Base-by-base conservation (phyloP, 352 stramenopile species). In the Phytophthora brassicae region DNA sequence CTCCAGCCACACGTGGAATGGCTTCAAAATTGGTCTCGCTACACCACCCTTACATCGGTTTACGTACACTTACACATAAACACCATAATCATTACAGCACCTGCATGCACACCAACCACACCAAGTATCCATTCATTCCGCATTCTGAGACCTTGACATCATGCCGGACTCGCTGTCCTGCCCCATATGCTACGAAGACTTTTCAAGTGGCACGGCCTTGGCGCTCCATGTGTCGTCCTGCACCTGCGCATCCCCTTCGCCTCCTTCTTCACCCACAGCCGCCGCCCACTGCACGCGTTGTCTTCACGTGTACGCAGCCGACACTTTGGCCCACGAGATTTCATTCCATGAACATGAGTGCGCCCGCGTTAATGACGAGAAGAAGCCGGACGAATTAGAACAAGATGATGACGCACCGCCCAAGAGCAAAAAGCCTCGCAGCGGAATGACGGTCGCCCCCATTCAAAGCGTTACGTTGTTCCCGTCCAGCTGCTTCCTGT, bases 311-410 rank as follows among this genome's bases (percentile, higher is more conserved):
- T 94, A 91, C 68, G 63, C 64, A 8, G 70, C 55, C 6, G 68
- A 59, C 26, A 65, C 77, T 20, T 56, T 74, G 35, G 28, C 72
- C 24, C 70, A 88, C 56, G 85, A 90, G 47, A 81, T 92, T 39
- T 60, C 72, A 8, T 91, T 92, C 68, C 85, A 94, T 58, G 80
- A 91, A 36, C 74, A 85, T 56, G 85, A 94, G 59, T 94, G 85
- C 66, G 74, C 76, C 45, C 81, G 81, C 14, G 68, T 86, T 14
- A 90, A 94, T 57, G 62, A 74, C 60, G 62, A 74, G 2, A 50
- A 55, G 11, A 50, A 55, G 11, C 46, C 57, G 1, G 50, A 62
- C 6, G 23, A 61, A 22, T 16, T 47, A 0, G 31, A n/a, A n/a
- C n/a, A n/a, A n/a, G n/a, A n/a, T n/a, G n/a, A n/a, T 9, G 38